phyloP scores from a whole-genome alignment of 2,329 filamentous ascomycete species.

The Pestalotiopsis sp. region DNA sequence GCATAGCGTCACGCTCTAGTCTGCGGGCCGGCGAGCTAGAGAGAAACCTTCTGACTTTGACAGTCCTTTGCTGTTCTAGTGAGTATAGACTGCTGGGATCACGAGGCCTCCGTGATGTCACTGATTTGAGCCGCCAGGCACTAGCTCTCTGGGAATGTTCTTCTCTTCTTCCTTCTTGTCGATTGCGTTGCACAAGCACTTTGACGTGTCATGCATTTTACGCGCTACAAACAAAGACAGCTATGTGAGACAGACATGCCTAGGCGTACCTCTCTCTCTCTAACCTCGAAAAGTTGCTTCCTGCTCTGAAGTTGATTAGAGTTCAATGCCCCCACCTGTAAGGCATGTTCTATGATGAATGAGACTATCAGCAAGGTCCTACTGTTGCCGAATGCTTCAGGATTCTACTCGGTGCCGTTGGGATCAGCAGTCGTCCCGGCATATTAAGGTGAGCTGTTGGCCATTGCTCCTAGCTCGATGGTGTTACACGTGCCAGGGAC shows the following conservation, averaged over 20 bases:
- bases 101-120: neutral
- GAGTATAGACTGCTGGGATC: neutral
- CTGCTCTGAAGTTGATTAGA: neutral
- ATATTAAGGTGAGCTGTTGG: neutral
- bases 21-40: neutral
- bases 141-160: neutral
- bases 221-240: too few species aligned
- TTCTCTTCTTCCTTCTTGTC: neutral
- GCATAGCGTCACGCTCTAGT: neutral
- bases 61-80: neutral
- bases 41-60: neutral
- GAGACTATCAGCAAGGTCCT: neutral
- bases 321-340: conserved; percentile 3
- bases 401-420: too few species aligned
- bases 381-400: too few species aligned
- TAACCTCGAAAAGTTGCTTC: neutral
- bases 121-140: neutral
- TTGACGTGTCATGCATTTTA: neutral
- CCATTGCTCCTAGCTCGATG: neutral
- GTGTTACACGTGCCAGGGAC: neutral
- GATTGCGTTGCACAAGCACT: neutral
- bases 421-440: neutral
- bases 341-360: neutral
- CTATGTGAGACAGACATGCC: too few species aligned
- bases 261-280: too few species aligned